Base-by-base conservation (phyloP, 2,329 filamentous ascomycete genomes). In the Blastomyces gilchristii region DNA sequence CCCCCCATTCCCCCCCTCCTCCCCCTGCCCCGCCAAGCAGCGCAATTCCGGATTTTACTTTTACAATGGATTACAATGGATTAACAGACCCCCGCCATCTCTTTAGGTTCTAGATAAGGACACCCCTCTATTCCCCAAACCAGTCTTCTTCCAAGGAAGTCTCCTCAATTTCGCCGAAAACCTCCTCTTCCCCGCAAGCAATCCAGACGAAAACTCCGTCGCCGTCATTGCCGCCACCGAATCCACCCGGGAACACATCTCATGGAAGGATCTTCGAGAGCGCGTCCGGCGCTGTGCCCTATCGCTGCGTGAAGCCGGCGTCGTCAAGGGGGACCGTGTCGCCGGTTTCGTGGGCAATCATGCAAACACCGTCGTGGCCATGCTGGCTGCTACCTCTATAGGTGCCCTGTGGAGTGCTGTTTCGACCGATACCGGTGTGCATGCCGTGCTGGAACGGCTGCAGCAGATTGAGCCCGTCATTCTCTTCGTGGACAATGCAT, bases 161-260 rank as follows among this genome's bases (percentile, higher is more conserved):
- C 85, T 81, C 63, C 81, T 97, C 67, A 99, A 97, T 75, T 97
- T 97, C 73, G 92, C 93, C 34, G 90, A 97, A 78, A 99, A 99
- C 74, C 81, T 97, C 62, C 85, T 99, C 3, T 97, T 87, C 73
- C 93, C 93, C 3, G 75, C 79, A 2, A 80, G 80, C 59, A 78
- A 83, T 47, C 76, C 76, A 28, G 70, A 87, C 66, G 83, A 87
- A 60, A 75, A 85, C 56, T 80, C 82, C 4, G 76, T 84, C 7
- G 92, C 92, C 22, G 82, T 96, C 56, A 88, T 97, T 69, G 89
- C 88, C 34, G 87, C 85, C 3, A 96, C 91, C 12, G 93, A 97
- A 77, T 85, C 83, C 2, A 79, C 78, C 16, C 81, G 83, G 60
- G 83, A 89, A 69, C 79, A 80, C 37, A 79, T 89, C 37, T 87